Evolutionary conservation across 192 early-diverging fungal genomes (phyloP), one percentile per base, ranked within the genome.

Genomic region (Coemansia aciculifera): DNA sequence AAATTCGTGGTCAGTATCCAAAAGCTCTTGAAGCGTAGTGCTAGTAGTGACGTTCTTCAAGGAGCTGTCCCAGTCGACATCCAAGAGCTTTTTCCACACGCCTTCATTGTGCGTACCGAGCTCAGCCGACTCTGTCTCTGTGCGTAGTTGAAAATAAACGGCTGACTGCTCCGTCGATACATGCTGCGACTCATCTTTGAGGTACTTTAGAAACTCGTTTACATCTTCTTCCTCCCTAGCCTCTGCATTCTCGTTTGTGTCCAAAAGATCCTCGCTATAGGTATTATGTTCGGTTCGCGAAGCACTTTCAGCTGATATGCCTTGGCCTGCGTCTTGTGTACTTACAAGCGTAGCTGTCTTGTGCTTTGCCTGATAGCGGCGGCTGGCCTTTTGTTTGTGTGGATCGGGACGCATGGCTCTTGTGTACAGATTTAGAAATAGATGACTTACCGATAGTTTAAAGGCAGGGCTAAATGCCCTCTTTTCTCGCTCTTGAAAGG

Each of bases 311-410:
- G 38, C 36, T 49, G 49, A 31, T 15, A 12, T 46, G 46, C 13
- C 36, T 31, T 37, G 43, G 17, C 4, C 8, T 23, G 36, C 38
- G 27, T 34, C 29, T 43, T 21, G 42, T 12, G 6, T 21, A 29
- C 64, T 31, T 37, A 19, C 37, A 39, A 17, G 39, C 39, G 36
- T 36, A 12, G 63, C 59, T 29, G 17, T 40, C 31, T 23, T 65
- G 39, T 68, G 63, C 29, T 62, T 72, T 48, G 72, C 72, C 68
- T 77, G 71, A 63, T 83, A 72, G n/a, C 59, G 40, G 63, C 75
- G 75, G 32, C 80, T 83, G 51, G 72, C 72, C 72, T 83, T 83
- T 66, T 83, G 72, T 37, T 83, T 77, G 69, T 83, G 63, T 12
- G 75, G 66, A 43, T 83, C 80, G 15, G 80, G 80, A 2, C 75